Evolutionary conservation across 768 basidiomycete species (phyloP).

Genomic region (Serendipita sp.): DNA sequence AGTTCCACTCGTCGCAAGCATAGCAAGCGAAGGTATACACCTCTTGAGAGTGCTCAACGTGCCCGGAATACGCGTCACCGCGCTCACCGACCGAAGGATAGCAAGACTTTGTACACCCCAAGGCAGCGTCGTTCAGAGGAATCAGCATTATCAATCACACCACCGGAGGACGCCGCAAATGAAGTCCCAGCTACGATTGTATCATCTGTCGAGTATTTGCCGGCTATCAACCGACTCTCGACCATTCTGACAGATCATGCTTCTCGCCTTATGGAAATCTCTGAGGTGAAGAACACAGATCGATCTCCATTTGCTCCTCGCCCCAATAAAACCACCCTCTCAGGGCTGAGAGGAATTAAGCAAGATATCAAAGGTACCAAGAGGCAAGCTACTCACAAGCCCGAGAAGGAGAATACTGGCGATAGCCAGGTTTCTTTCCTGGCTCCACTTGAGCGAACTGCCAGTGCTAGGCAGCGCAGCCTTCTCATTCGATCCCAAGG

Average conservation of each 20-base stretch:
- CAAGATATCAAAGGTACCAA: too few relatives aligned
- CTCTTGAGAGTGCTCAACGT: not conserved
- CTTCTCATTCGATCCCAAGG: not conserved
- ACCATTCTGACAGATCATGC: slow-evolving; percentile 1
- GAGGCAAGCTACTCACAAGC: not conserved
- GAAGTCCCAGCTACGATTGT: not conserved
- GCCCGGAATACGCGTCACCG: not conserved
- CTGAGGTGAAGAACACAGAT: too few relatives aligned
- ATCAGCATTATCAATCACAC: not conserved
- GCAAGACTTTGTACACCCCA: not conserved
- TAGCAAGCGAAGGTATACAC: not conserved
- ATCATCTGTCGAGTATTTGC: not conserved
- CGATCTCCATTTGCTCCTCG: too few relatives aligned
- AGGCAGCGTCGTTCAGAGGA: not conserved
- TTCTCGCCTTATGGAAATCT: not conserved
- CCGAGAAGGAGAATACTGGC: slow-evolving; percentile 2
- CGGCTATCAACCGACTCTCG: slow-evolving; percentile 3
- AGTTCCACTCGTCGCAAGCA: not conserved
- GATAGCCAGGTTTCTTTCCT: not conserved
- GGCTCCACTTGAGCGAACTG: not conserved
- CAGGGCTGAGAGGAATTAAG: too few relatives aligned
- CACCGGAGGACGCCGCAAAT: not conserved
- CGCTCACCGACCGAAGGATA: not conserved
- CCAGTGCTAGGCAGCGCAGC: not conserved
- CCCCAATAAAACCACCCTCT: too few relatives aligned